These are phyloP conservation scores for Hypericum perforatum DNA, from an alignment of 345 rosid species.

Conservation along the genomic window DNA sequence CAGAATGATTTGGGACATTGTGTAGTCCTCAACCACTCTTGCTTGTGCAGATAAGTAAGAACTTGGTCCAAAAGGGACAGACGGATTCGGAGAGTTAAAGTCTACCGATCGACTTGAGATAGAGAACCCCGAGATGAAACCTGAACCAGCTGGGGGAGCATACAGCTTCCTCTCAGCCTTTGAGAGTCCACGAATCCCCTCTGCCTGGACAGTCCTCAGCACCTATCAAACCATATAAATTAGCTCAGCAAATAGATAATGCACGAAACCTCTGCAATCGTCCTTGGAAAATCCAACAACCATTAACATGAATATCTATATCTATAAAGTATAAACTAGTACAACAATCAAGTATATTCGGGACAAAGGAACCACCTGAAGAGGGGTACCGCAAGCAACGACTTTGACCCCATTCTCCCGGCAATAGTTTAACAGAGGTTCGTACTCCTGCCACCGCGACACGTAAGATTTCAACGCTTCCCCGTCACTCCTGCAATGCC, in stretches of 20 bases:
- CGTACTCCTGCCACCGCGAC: slow-evolving; percentile 71
- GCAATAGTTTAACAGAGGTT: slow-evolving; percentile 74
- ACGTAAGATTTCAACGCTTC: slow-evolving; percentile 48
- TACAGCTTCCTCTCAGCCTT: slow-evolving; percentile 58
- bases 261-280: too few species aligned
- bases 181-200: slow-evolving; percentile 79
- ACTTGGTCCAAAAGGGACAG: slow-evolving; percentile 71
- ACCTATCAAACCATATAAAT: slow-evolving; percentile 26
- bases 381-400: slow-evolving; percentile 86
- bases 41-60: slow-evolving; percentile 82
- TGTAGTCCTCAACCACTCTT: slow-evolving; percentile 74
- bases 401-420: slow-evolving; percentile 55
- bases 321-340: too few species aligned
- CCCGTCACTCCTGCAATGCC: slow-evolving; percentile 58
- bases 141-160: slow-evolving; percentile 86
- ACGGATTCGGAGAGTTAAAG: slow-evolving; percentile 37
- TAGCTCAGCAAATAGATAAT: too few species aligned
- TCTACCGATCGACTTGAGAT: slow-evolving; percentile 50
- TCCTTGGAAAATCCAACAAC: too few species aligned
- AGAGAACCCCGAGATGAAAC: slow-evolving; percentile 78
- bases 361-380: slow-evolving; percentile 36
- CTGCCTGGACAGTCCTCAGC: slow-evolving; percentile 79
- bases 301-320: too few species aligned
- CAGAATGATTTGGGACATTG: slow-evolving; percentile 65
- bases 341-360: too few species aligned